Percentiles rank a stretch among this genome's conserved stretches.
phyloP scores from a whole-genome alignment of 495 filamentous ascomycete genomes.

The Darksidea phi region DNA sequence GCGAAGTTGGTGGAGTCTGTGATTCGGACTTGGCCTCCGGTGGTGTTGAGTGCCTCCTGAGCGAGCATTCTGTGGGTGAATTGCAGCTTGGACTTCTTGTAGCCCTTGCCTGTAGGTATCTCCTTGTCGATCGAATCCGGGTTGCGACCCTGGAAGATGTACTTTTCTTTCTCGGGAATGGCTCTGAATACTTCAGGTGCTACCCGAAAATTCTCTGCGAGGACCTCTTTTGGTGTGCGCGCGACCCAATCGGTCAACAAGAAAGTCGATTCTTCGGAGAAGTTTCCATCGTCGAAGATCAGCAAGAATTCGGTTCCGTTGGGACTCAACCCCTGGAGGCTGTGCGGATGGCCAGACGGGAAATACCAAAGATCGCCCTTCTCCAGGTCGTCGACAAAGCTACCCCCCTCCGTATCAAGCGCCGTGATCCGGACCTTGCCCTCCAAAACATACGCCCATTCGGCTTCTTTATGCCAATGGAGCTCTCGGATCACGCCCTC shows the following conservation, averaged over 20 bases:
- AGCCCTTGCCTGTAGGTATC: constrained; percentile 42
- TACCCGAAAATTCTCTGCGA: constrained; percentile 65
- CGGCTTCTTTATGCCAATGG: constrained; percentile 72
- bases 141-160: constrained; percentile 69
- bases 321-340: constrained; percentile 61
- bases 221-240: constrained; percentile 62
- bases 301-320: constrained; percentile 71
- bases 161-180: constrained; percentile 60
- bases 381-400: constrained; percentile 67
- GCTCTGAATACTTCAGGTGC: constrained; percentile 58
- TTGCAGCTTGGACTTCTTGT: constrained; percentile 58
- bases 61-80: constrained; percentile 64
- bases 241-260: constrained; percentile 66
- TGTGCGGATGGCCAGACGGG: constrained; percentile 68
- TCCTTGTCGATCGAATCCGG: constrained; percentile 54
- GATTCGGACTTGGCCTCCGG: constrained; percentile 61
- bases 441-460: constrained; percentile 67
- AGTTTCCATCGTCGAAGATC: constrained; percentile 66
- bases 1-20: constrained; percentile 66
- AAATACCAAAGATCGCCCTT: constrained; percentile 75
- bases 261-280: constrained; percentile 71
- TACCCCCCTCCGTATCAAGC: constrained; percentile 65
- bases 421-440: constrained; percentile 55
- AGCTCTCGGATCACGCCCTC: constrained; percentile 70
- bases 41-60: constrained; percentile 53